Evolutionary conservation across 2,329 filamentous ascomycete genomes (phyloP).

Genomic region (Cladosporium halotolerans): DNA sequence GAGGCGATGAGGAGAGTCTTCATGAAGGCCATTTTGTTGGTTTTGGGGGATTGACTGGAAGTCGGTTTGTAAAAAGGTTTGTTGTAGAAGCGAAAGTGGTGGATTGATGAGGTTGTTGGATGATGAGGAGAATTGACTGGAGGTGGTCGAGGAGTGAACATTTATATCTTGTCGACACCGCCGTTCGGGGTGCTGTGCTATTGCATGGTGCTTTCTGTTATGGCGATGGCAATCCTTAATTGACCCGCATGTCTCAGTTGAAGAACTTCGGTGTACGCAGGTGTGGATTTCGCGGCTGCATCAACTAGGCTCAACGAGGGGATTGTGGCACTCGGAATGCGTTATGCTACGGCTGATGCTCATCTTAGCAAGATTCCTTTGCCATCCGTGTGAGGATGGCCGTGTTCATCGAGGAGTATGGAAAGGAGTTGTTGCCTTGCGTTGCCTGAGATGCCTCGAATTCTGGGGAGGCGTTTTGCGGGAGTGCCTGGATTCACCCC

Average conservation of each 20-base stretch:
- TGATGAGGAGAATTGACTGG: slow-evolving; percentile 3
- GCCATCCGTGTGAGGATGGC: too few species aligned
- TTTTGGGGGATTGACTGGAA: not conserved
- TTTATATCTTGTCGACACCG: slow-evolving; percentile 1
- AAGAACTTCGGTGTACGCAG: too few species aligned
- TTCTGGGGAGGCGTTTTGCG: too few species aligned
- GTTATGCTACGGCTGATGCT: too few species aligned
- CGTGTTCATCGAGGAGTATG: too few species aligned
- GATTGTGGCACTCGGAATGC: too few species aligned
- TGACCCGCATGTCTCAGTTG: slow-evolving; percentile 8
- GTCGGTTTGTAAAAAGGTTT: not conserved
- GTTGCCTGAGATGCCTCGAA: too few species aligned
- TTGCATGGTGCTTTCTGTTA: slow-evolving; percentile 9
- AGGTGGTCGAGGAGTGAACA: not conserved
- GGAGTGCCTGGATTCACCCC: too few species aligned
- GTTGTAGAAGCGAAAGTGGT: slow-evolving; percentile 4
- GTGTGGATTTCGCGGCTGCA: too few species aligned
- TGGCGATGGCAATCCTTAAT: slow-evolving; percentile 8
- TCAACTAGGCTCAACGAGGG: too few species aligned
- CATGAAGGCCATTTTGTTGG: slow-evolving; percentile 7
- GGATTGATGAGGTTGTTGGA: slow-evolving; percentile 4
- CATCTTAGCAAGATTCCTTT: too few species aligned
- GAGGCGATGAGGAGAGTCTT: slow-evolving; percentile 9
- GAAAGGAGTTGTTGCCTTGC: too few species aligned
- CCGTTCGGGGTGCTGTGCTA: not conserved